Evolutionary conservation across 495 filamentous ascomycete genomes (phyloP).

Genomic region (Aspergillus asperescens): DNA sequence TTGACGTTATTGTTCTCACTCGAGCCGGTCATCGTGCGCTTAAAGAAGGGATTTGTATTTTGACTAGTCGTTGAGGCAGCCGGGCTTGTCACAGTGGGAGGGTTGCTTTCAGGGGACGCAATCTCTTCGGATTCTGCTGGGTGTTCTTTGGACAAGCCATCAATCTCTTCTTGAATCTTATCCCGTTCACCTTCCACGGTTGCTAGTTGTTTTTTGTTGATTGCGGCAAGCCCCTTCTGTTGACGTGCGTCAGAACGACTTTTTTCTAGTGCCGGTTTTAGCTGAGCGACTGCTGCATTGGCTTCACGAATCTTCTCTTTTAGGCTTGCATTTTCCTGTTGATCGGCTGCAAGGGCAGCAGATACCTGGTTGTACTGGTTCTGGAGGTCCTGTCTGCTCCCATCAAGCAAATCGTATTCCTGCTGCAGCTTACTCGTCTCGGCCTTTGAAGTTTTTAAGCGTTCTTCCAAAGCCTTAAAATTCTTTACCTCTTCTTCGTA

Average conservation of each 20-base stretch:
- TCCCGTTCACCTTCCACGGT: slow-evolving; percentile 85
- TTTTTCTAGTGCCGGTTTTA: slow-evolving; percentile 88
- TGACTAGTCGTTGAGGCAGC: slow-evolving; percentile 68
- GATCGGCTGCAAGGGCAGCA: slow-evolving; percentile 73
- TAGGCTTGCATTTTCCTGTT: slow-evolving; percentile 77
- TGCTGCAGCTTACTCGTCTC: slow-evolving; percentile 78
- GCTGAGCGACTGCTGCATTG: slow-evolving; percentile 72
- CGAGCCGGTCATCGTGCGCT: slow-evolving; percentile 60
- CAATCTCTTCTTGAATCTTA: slow-evolving; percentile 72
- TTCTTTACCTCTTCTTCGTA: slow-evolving; percentile 91
- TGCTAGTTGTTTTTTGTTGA: slow-evolving; percentile 94
- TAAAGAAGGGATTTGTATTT: slow-evolving; percentile 86
- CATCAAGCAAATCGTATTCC: slow-evolving; percentile 77
- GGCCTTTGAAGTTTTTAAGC: slow-evolving; percentile 64
- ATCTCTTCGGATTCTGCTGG: slow-evolving; percentile 26
- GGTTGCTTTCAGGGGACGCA: slow-evolving; percentile 37
- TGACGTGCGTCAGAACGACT: slow-evolving; percentile 82
- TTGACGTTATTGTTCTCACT: slow-evolving; percentile 48
- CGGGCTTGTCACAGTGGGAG: slow-evolving; percentile 55
- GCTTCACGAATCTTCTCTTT: slow-evolving; percentile 81
- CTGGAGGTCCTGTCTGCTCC: slow-evolving; percentile 75
- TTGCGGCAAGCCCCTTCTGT: slow-evolving; percentile 91
- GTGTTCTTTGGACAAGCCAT: slow-evolving; percentile 56
- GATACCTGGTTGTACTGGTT: slow-evolving; percentile 73
- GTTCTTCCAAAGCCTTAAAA: slow-evolving; percentile 78